These are phyloP conservation scores for Acrocalymma vagum DNA, from an alignment of 2,329 filamentous ascomycete genomes.

Conservation along the genomic window DNA sequence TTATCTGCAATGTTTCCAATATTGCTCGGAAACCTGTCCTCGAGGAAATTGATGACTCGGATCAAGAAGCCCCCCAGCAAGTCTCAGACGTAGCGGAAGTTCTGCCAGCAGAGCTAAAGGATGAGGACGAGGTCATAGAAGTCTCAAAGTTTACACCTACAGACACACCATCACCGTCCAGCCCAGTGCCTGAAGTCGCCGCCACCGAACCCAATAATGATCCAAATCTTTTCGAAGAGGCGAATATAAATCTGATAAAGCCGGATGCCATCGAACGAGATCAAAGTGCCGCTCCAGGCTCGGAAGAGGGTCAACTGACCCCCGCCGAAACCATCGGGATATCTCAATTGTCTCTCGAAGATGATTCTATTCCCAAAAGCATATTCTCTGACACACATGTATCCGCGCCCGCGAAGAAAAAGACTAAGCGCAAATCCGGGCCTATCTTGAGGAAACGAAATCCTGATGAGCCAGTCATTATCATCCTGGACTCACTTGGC, in stretches of 20 bases:
- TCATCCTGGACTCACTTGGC: constrained; percentile 89
- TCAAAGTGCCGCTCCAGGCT: too few relatives aligned
- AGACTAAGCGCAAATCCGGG: constrained; percentile 29
- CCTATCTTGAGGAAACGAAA: constrained; percentile 37
- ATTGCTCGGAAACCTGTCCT: constrained; percentile 54
- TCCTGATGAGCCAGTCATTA: constrained; percentile 68
- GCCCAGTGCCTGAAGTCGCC: not conserved
- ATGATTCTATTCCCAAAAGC: constrained; percentile 9
- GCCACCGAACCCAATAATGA: constrained; percentile 16
- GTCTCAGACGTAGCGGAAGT: not conserved
- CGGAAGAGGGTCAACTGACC: too few relatives aligned
- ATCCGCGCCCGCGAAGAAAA: constrained; percentile 25
- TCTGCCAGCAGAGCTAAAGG: not conserved
- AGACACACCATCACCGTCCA: constrained; percentile 2
- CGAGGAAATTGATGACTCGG: constrained; percentile 14
- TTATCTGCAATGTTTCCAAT: constrained; percentile 86
- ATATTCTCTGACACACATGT: constrained; percentile 16
- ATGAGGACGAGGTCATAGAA: not conserved
- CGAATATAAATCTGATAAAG: constrained; percentile 28
- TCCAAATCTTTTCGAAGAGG: constrained; percentile 28
- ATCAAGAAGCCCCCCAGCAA: not conserved
- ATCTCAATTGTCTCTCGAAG: too few relatives aligned
- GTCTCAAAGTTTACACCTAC: not conserved
- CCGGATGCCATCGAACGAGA: constrained; percentile 15
- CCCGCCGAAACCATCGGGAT: too few relatives aligned